Conservation (phyloP, 768 basidiomycete genomes). For the Panellus pusillus region DNA sequence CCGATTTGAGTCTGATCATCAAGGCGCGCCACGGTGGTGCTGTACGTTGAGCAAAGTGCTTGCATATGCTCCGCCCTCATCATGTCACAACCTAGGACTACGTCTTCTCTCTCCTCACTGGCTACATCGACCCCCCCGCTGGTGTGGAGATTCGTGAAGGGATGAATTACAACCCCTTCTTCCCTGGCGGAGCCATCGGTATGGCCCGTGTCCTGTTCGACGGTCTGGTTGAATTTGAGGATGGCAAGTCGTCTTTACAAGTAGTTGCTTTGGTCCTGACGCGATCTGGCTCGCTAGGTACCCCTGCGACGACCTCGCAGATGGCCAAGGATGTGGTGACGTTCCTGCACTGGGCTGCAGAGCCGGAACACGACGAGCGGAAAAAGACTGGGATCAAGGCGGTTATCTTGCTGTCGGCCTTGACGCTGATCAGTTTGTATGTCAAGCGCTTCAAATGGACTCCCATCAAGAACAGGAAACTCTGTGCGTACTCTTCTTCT, state of each 20-base stretch:
- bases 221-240: slow-evolving; percentile 94
- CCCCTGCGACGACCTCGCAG: slow-evolving; percentile 94
- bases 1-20: slow-evolving; percentile 94
- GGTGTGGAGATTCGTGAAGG: slow-evolving; percentile 94
- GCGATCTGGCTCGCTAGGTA: slow-evolving; percentile 49
- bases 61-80: not conserved
- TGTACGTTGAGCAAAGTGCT: slow-evolving; percentile 51
- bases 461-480: slow-evolving; percentile 90
- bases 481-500: slow-evolving; percentile 52
- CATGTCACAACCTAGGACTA: slow-evolving; percentile 67
- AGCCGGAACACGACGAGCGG: slow-evolving; percentile 96
- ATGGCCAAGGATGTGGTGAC: slow-evolving; percentile 99
- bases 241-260: slow-evolving; percentile 53
- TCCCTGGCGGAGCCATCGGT: slow-evolving; percentile 97
- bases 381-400: slow-evolving; percentile 98
- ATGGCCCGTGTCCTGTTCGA: slow-evolving; percentile 98
- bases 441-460: slow-evolving; percentile 97
- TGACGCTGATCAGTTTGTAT: slow-evolving; percentile 80
- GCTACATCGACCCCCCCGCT: slow-evolving; percentile 95
- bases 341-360: slow-evolving; percentile 95
- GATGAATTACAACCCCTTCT: slow-evolving; percentile 99
- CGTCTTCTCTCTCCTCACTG: slow-evolving; percentile 94
- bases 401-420: slow-evolving; percentile 85
- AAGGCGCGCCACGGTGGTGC: slow-evolving; percentile 98
- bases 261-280: not conserved